A percentile compares a stretch with the other conserved stretches of the same genome.
These are phyloP conservation scores for Malassezia sp. DNA, from an alignment of 1,284 basidiomycete species.

Conservation along the genomic window DNA sequence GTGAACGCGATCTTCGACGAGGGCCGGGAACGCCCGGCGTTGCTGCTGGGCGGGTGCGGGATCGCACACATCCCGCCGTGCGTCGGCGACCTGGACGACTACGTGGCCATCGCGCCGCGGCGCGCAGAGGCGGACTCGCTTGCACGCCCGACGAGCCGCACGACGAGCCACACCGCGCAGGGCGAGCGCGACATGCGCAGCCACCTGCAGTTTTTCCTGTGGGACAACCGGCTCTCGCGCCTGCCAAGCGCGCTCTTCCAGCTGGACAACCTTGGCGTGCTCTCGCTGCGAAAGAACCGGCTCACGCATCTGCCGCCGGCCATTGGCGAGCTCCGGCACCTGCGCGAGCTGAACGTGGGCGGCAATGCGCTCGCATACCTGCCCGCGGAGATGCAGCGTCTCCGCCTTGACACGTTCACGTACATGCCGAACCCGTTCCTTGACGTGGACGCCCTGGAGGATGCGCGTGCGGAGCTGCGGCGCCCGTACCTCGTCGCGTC, in stretches of 20 bases:
- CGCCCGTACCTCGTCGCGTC: conserved; percentile 17
- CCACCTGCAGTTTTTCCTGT: conserved; percentile 17
- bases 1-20: conserved; percentile 18
- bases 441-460: no score
- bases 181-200: neutral
- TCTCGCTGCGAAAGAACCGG: conserved; percentile 40
- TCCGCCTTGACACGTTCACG: conserved; percentile 31
- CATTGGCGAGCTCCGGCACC: conserved; percentile 33
- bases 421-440: conserved; percentile 40
- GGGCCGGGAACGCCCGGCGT: conserved; percentile 10
- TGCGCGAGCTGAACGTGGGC: conserved; percentile 36
- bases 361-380: conserved; percentile 33
- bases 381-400: conserved; percentile 38
- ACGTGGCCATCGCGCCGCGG: conserved; percentile 20
- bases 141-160: neutral
- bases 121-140: conserved; percentile 5
- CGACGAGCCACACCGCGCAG: neutral
- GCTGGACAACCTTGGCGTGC: conserved; percentile 34
- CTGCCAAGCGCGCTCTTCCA: conserved; percentile 41
- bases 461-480: conserved; percentile 19
- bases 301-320: conserved; percentile 33
- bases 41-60: conserved; percentile 13
- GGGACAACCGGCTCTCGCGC: conserved; percentile 27
- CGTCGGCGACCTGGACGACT: conserved; percentile 23
- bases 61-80: conserved; percentile 14